Conservation (phyloP, 2,329 filamentous ascomycete genomes). For the Fusarium xylarioides region DNA sequence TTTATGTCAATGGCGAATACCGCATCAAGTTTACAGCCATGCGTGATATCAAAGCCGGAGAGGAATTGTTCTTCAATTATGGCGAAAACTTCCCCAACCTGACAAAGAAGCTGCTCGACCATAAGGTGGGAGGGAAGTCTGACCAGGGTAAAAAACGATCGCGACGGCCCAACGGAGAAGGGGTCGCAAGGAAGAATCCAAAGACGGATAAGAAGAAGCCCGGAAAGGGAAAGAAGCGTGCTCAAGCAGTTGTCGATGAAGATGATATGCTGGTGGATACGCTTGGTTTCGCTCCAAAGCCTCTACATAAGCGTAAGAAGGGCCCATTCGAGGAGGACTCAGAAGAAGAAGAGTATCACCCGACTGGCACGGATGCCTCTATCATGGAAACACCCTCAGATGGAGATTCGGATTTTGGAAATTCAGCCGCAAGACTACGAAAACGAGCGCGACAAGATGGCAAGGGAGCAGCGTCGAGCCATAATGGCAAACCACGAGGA, state of each 20-base stretch:
- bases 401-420: constrained; percentile 38
- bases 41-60: constrained; percentile 72
- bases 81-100: constrained; percentile 73
- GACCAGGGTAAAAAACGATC: constrained; percentile 42
- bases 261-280: constrained; percentile 24
- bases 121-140: constrained; percentile 48
- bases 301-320: constrained; percentile 45
- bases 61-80: constrained; percentile 86
- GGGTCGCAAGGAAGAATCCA: constrained; percentile 40
- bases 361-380: constrained; percentile 37
- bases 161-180: constrained; percentile 32
- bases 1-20: constrained; percentile 78
- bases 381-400: constrained; percentile 36
- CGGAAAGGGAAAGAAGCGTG: constrained; percentile 22
- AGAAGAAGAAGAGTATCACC: constrained; percentile 46
- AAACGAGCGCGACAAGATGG: constrained; percentile 34
- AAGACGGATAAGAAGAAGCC: constrained; percentile 41
- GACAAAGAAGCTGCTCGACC: constrained; percentile 55
- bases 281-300: constrained; percentile 15
- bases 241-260: constrained; percentile 16
- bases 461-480: constrained; percentile 15
- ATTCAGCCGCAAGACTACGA: constrained; percentile 38
- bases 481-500: constrained; percentile 27
- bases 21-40: constrained; percentile 79
- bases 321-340: constrained; percentile 39